These are phyloP conservation scores for Carex myosuroides DNA, from an alignment of 176 grass and related monocot species.

Conservation along the genomic window DNA sequence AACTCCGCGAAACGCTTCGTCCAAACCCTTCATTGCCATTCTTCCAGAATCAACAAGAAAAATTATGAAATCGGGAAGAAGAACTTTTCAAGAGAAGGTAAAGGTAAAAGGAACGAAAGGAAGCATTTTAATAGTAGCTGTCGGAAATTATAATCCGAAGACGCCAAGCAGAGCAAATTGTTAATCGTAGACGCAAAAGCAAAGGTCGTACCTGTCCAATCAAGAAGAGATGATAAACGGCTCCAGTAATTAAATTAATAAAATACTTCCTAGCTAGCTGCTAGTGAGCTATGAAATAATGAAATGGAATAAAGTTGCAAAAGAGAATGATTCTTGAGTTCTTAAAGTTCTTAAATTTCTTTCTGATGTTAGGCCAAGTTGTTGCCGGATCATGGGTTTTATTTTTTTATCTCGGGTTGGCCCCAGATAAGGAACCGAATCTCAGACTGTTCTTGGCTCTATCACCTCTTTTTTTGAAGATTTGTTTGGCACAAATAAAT, in stretches of 20 bases:
- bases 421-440: too few relatives aligned
- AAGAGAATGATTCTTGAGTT: too few relatives aligned
- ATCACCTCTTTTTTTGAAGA: too few relatives aligned
- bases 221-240: neutral
- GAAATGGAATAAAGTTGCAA: too few relatives aligned
- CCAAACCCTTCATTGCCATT: conserved; percentile 56
- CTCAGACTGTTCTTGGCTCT: too few relatives aligned
- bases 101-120: neutral
- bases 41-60: neutral
- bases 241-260: neutral
- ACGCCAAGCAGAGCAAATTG: neutral
- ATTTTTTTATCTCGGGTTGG: too few relatives aligned
- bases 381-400: too few relatives aligned
- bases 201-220: neutral
- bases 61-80: neutral
- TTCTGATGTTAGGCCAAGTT: too few relatives aligned
- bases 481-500: too few relatives aligned
- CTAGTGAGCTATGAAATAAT: too few relatives aligned
- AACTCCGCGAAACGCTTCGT: conserved; percentile 60
- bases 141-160: neutral
- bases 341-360: too few relatives aligned
- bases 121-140: neutral
- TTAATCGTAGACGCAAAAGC: neutral
- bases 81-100: neutral
- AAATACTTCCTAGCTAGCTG: neutral